phyloP scores from a whole-genome alignment of 345 rosid species.

The Aurinia saxatilis region DNA sequence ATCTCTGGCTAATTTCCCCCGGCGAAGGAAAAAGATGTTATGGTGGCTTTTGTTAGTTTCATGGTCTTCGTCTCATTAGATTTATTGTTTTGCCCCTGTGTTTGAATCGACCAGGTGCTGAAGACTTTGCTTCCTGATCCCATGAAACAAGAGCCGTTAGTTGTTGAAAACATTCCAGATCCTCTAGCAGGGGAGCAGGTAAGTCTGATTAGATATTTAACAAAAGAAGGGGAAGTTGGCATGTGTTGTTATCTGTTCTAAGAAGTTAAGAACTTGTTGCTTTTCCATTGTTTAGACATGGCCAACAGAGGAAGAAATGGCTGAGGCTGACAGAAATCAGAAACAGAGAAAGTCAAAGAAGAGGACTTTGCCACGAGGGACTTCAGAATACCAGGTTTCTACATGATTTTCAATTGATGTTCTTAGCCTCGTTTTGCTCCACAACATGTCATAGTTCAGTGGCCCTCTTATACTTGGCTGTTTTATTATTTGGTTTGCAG shows the following conservation, averaged over 20 bases:
- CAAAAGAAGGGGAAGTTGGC: no score
- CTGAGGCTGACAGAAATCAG: conserved; percentile 62
- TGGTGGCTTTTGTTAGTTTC: no score
- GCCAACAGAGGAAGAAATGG: conserved; percentile 97
- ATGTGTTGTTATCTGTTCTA: conserved; percentile 7
- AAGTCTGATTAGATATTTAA: conserved; percentile 6
- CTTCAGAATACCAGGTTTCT: conserved; percentile 89
- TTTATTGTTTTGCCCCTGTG: neutral
- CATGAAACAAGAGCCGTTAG: conserved; percentile 56
- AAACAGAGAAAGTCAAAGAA: conserved; percentile 48
- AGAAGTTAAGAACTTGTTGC: conserved; percentile 1
- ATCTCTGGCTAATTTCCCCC: no score
- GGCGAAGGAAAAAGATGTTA: no score
- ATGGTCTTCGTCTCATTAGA: neutral
- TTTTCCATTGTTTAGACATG: conserved; percentile 57
- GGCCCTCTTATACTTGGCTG: neutral
- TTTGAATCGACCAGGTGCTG: conserved; percentile 42
- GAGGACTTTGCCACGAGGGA: conserved; percentile 71
- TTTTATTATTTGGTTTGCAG: conserved; percentile 34
- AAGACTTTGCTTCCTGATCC: conserved; percentile 57
- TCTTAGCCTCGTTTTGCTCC: no score
- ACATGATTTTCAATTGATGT: no score
- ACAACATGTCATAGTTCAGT: no score
- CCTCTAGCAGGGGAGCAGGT: conserved; percentile 96
- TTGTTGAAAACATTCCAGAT: conserved; percentile 77